phyloP scores from a whole-genome alignment of 2,329 filamentous ascomycete species.

The Curvularia verruculosa region DNA sequence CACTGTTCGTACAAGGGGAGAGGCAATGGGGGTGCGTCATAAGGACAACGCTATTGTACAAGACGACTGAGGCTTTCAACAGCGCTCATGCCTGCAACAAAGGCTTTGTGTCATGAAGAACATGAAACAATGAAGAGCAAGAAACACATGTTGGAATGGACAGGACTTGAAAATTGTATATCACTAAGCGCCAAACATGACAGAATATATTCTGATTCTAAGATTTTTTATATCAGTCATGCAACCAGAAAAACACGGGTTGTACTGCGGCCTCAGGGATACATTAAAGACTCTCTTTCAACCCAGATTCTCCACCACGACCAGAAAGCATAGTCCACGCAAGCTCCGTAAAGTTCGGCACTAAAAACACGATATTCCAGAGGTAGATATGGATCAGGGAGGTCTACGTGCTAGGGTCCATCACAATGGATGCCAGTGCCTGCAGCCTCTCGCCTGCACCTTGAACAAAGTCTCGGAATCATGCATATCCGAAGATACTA shows the following conservation, averaged over 20 bases:
- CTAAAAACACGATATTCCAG: slow-evolving; percentile 2
- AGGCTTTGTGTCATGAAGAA: not conserved
- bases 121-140: not conserved
- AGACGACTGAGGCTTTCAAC: not conserved
- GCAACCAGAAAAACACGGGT: slow-evolving; percentile 2
- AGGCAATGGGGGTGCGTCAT: not conserved
- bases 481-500: not conserved
- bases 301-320: not conserved
- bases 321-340: not conserved
- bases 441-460: too few relatives aligned
- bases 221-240: not conserved
- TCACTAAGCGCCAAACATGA: too few relatives aligned
- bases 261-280: slow-evolving; percentile 7
- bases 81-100: not conserved
- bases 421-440: not conserved
- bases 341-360: not conserved
- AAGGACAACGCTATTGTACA: not conserved
- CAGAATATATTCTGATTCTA: not conserved
- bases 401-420: not conserved
- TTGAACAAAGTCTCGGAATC: not conserved
- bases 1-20: not conserved
- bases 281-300: not conserved
- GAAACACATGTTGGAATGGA: not conserved
- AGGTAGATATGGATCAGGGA: not conserved
- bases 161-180: not conserved